A percentile compares a stretch with the other conserved stretches of the same genome.
Conservation (phyloP, 192 early-diverging fungal genomes). For the Dissophora ornata region DNA sequence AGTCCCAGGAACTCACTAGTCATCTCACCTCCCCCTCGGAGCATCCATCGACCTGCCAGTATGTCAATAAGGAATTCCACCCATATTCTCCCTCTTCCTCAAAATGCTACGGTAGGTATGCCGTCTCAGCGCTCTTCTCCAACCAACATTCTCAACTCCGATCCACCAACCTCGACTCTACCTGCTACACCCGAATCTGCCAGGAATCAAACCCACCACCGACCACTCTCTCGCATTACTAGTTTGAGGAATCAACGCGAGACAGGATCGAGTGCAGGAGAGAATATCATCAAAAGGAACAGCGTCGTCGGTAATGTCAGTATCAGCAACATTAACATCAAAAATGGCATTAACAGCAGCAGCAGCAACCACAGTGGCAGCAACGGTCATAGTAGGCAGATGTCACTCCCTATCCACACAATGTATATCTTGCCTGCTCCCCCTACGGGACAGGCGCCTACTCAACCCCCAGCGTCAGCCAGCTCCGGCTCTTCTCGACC, state of each 20-base stretch:
- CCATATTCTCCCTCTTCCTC: conserved; percentile 41
- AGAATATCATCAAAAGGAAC: too few relatives aligned
- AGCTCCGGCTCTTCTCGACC: conserved; percentile 3
- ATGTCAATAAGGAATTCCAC: conserved; percentile 43
- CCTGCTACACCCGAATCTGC: conserved; percentile 15
- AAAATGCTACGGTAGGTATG: conserved; percentile 15
- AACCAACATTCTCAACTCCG: conserved; percentile 6
- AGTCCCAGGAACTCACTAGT: conserved; percentile 46
- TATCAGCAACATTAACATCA: too few relatives aligned
- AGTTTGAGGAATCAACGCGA: conserved; percentile 36
- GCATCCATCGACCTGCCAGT: conserved; percentile 38
- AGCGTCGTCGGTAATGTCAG: too few relatives aligned
- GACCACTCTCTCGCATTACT: conserved; percentile 29
- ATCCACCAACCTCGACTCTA: conserved; percentile 21
- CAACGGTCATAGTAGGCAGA: conserved; percentile 1
- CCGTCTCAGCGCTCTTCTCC: conserved; percentile 1
- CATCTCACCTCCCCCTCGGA: conserved; percentile 43
- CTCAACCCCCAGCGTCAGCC: conserved; percentile 18
- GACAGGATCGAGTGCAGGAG: too few relatives aligned
- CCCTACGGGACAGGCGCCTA: conserved; percentile 27
- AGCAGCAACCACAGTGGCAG: neutral
- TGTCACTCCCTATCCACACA: conserved; percentile 46
- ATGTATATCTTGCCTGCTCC: conserved; percentile 41
- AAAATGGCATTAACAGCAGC: neutral
- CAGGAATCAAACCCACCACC: neutral